Base-by-base conservation (phyloP, 306 rosid species). In the Betula pendula region DNA sequence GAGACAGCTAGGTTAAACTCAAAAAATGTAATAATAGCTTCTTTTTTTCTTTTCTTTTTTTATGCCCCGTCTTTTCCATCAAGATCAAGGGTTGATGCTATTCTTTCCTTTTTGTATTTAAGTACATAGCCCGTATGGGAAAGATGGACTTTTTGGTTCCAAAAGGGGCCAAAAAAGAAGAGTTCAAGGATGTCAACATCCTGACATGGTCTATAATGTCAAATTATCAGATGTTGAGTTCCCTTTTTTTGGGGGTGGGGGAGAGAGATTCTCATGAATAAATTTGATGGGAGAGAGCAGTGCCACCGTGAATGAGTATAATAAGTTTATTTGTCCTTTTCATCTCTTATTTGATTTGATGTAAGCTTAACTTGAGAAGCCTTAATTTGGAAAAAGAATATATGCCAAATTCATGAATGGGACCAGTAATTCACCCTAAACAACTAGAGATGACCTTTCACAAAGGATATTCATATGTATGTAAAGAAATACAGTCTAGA, bases 201-300 rank as follows among this genome's bases (percentile, higher is more conserved):
- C 70, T 20, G 70, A 60, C 52, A 71, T 84, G 78, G 66, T 80
- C 79, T 24, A 74, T 60, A 68, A 42, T 79, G 84, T 55, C 52
- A 43, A 63, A 70, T 79, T 73, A 76, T 77, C 81, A 48, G 70
- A 79, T 74, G 50, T 58, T 24, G 76, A 59, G 84, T 60, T 77
- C 83, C 82, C 81, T 80, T 80, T 78, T 59, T 84, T 79, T 80
- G 80, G 76, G 77, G 75, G 50, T 79, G 79, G 80, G 76, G 77
- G 75, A 45, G 22, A 76, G 60, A 87, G 92, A 86, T 88, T 88
- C 88, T 80, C 35, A 52, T 63, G 87, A 85, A 85, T 87, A 77
- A 80, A 81, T 85, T 84, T 80, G 74, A 76, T 67, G 72, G 69
- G 68, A 80, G 63, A 81, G 86, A 79, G 80, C 72, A 72, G 79